A percentile compares a stretch with the other conserved stretches of the same genome.
Evolutionary conservation across 1,139 yeast species (phyloP).

Genomic region (Debaryomyces nepalensis): DNA sequence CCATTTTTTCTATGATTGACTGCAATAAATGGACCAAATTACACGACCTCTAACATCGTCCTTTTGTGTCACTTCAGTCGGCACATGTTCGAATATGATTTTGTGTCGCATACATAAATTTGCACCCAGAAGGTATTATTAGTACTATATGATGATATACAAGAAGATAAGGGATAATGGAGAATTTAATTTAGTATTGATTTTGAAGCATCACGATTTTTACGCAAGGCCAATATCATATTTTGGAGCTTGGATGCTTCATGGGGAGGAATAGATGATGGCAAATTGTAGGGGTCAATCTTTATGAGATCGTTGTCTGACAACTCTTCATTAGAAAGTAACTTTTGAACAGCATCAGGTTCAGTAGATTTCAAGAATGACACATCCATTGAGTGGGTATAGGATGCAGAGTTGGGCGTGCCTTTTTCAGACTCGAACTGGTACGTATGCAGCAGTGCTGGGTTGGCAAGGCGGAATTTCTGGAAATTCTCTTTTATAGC

Average conservation of each 20-base stretch:
- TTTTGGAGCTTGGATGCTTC: constrained; percentile 2
- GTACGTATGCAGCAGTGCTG: constrained; percentile 7
- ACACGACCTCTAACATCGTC: constrained; percentile 9
- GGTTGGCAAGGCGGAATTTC: constrained; percentile 14
- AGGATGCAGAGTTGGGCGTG: neutral
- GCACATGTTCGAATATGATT: constrained; percentile 1
- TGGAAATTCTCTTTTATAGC: constrained; percentile 17
- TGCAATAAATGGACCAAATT: constrained; percentile 7
- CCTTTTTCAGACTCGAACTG: constrained; percentile 8
- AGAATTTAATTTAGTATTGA: neutral
- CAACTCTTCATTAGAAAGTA: constrained; percentile 1
- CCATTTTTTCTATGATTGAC: constrained; percentile 7
- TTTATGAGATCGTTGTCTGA: constrained; percentile 6
- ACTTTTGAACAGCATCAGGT: neutral
- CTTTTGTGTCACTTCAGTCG: constrained; percentile 1
- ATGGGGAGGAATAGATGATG: constrained; percentile 2
- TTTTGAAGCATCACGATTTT: neutral
- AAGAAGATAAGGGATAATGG: neutral
- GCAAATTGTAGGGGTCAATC: constrained; percentile 7
- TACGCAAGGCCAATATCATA: constrained; percentile 8
- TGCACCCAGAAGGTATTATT: constrained; percentile 10
- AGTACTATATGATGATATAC: neutral
- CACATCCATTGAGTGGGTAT: constrained; percentile 10
- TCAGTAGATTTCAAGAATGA: constrained; percentile 12
- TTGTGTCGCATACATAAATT: constrained; percentile 4